Evolutionary conservation across 495 filamentous ascomycete species (phyloP).

Genomic region (Penicillium angulare): DNA sequence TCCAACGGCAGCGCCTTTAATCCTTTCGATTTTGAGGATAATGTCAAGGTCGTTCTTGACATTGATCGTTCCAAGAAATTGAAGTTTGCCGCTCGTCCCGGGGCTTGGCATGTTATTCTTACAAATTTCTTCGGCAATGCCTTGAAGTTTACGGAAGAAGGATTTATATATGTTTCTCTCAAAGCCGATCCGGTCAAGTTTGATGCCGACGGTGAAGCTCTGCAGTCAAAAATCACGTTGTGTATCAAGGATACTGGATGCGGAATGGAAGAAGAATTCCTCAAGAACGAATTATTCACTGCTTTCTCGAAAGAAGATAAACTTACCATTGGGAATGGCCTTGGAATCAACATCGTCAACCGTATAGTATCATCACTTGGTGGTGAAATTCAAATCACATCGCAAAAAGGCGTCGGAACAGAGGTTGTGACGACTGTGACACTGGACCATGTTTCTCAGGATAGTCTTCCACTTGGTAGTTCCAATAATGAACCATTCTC

Average conservation of each 20-base stretch:
- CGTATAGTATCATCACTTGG: conserved; percentile 57
- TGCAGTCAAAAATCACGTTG: conserved; percentile 26
- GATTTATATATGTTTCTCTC: conserved; percentile 20
- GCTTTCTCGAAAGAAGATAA: conserved; percentile 68
- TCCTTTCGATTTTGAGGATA: not conserved
- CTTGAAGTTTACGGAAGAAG: conserved; percentile 32
- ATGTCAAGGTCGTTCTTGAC: conserved; percentile 51
- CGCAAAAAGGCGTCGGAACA: conserved; percentile 38
- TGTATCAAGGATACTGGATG: conserved; percentile 58
- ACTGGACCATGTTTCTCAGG: conserved; percentile 6
- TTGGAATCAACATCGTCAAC: conserved; percentile 62
- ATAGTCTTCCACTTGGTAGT: not conserved
- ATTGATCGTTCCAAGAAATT: conserved; percentile 27
- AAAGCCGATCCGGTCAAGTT: conserved; percentile 10
- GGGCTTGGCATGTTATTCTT: conserved; percentile 23
- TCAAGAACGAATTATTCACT: conserved; percentile 59
- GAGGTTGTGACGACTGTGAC: conserved; percentile 49
- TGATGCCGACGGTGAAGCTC: not conserved
- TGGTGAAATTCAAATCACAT: conserved; percentile 30
- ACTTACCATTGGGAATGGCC: conserved; percentile 59
- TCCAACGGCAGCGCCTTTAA: not conserved
- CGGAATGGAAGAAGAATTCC: conserved; percentile 63
- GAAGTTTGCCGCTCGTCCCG: conserved; percentile 13
- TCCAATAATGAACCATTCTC: not conserved
- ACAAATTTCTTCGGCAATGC: conserved; percentile 39